Evolutionary conservation across 2,329 filamentous ascomycete species (phyloP), one percentile per base, ranked within the genome.

Genomic region (Sporothrix pseudoabietina): DNA sequence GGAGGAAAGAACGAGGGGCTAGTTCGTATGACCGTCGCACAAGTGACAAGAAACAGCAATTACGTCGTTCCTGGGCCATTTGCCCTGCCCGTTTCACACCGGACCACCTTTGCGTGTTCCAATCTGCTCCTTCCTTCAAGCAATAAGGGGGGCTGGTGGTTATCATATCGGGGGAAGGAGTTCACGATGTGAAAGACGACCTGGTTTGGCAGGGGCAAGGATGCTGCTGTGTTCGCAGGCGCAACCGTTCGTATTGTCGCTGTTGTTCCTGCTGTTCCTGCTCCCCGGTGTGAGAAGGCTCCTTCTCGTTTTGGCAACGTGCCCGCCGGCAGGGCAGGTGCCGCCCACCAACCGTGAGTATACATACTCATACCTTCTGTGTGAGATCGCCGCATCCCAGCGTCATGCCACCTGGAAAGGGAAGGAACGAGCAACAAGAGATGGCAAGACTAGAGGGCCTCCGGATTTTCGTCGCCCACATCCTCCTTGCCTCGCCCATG

Each of bases 291-390:
- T 35, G 30, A 59, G 57, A 63, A 63, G 10, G 61, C 30, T 30
- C 39, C 8, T 66, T 47, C 61, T 66, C 39, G 61, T 66, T 66
- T 30, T 47, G 61, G 61, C 61, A 47, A 47, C 22, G 41, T 66
- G 39, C 61, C 47, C 61, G 61, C 22, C 9, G 35, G n/a, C n/a
- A 47, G 35, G 61, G 61, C n/a, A 47, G 14, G 61, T 39, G 39
- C 61, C 35, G 19, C 39, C 61, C 39, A 3, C 61, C 61, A 47
- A 44, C 26, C 3, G 16, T 55, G 10, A 65, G n/a, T 22, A 26
- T 22, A 26, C 39, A 26, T 26, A 26, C 26, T 26, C 26, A 2
- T 26, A 26, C n/a, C 61, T 66, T 44, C 61, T 47, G n/a, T 65
- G 59, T 44, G 39, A 19, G 39, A 47, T 66, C 39, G 39, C 61